Evolutionary conservation across 179 eudicot species (phyloP).

Genomic region (Beta corolliflora): DNA sequence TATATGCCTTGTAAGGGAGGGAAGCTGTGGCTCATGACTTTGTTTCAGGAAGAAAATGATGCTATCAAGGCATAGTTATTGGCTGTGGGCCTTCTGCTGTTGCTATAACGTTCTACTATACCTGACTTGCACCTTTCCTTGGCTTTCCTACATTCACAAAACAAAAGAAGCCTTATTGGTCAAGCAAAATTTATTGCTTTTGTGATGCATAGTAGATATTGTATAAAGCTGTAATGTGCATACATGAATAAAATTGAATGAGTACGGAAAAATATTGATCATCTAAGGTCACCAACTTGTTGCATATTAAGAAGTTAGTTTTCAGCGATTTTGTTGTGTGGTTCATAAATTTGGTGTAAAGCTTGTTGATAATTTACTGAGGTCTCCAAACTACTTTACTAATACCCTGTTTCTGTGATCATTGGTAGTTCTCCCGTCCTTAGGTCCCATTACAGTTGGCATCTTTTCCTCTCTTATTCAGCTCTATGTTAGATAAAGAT

Average conservation of each 20-base stretch:
- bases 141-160: conserved; percentile 13
- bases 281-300: background rate
- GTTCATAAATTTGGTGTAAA: background rate
- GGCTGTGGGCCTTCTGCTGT: conserved; percentile 29
- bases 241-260: too few relatives aligned
- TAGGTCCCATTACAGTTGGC: background rate
- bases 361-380: background rate
- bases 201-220: conserved; percentile 12
- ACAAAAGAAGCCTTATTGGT: conserved; percentile 1
- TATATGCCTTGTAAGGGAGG: conserved; percentile 29
- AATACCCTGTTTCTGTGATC: background rate
- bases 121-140: conserved; percentile 29
- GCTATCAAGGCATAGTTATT: conserved; percentile 10
- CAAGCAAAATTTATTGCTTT: background rate
- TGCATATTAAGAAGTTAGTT: background rate
- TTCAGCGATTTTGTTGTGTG: background rate
- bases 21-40: conserved; percentile 24
- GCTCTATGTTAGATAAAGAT: background rate
- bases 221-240: background rate
- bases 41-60: conserved; percentile 22
- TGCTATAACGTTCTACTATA: conserved; percentile 22
- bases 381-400: background rate
- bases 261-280: background rate
- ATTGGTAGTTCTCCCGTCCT: background rate
- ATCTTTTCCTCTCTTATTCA: background rate